phyloP scores from a whole-genome alignment of 805 yeast genomes.

The Candida rishiriensis region DNA sequence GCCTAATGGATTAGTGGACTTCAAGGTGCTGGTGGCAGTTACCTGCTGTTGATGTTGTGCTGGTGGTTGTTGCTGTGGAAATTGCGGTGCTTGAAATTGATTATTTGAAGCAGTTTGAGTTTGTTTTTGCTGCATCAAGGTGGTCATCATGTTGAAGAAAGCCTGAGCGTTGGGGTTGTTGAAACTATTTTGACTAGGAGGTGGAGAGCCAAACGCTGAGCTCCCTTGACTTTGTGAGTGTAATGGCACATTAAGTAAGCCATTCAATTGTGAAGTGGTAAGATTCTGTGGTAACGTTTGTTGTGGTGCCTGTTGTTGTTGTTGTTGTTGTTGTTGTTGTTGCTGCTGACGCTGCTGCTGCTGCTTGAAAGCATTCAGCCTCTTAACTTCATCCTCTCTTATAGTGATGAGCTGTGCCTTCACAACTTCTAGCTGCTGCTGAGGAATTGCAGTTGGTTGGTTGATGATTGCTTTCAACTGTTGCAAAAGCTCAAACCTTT shows the following conservation, averaged over 20 bases:
- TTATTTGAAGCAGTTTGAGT: not conserved
- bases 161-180: slow-evolving; percentile 17
- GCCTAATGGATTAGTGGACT: slow-evolving; percentile 6
- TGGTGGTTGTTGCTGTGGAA: slow-evolving; percentile 4
- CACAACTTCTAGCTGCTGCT: slow-evolving; percentile 28
- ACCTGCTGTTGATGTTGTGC: slow-evolving; percentile 2
- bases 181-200: not conserved
- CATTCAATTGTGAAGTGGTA: slow-evolving; percentile 15
- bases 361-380: slow-evolving; percentile 22
- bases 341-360: slow-evolving; percentile 16
- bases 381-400: slow-evolving; percentile 30
- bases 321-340: slow-evolving; percentile 18
- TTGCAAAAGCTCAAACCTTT: slow-evolving; percentile 39
- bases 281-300: slow-evolving; percentile 4
- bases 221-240: too few species aligned
- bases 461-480: slow-evolving; percentile 39
- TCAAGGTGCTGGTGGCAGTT: not conserved
- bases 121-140: slow-evolving; percentile 14
- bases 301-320: slow-evolving; percentile 2
- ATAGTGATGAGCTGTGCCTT: slow-evolving; percentile 29
- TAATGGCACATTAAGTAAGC: slow-evolving; percentile 4
- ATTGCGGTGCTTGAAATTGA: not conserved
- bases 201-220: not conserved
- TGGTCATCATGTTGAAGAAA: slow-evolving; percentile 22
- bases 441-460: slow-evolving; percentile 23